phyloP scores from a whole-genome alignment of 2,329 filamentous ascomycete species.

The Tympanopsis confertula region DNA sequence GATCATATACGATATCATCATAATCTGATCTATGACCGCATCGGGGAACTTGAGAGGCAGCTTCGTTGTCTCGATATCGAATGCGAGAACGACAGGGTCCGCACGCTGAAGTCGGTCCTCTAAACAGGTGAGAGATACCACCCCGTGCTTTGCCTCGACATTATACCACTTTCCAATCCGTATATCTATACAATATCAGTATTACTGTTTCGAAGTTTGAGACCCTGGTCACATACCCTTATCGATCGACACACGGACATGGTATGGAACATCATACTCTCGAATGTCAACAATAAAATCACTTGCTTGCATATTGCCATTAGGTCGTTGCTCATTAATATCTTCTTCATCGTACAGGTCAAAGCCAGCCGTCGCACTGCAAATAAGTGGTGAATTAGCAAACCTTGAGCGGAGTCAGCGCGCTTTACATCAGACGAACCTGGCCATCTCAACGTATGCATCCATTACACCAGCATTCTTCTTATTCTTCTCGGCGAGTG shows the following conservation, averaged over 20 bases:
- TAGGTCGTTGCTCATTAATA: constrained; percentile 35
- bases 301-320: constrained; percentile 80
- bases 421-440: constrained; percentile 36
- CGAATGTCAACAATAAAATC: constrained; percentile 97
- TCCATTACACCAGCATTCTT: constrained; percentile 96
- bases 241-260: constrained; percentile 96
- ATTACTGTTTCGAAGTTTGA: neutral
- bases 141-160: constrained; percentile 85
- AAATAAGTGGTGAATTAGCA: constrained; percentile 6
- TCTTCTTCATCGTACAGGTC: constrained; percentile 88
- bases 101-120: constrained; percentile 81
- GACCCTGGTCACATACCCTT: constrained; percentile 17
- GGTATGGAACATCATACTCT: constrained; percentile 98
- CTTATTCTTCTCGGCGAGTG: constrained; percentile 90
- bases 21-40: constrained; percentile 85
- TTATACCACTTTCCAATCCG: constrained; percentile 95
- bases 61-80: constrained; percentile 96
- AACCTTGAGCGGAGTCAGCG: constrained; percentile 5
- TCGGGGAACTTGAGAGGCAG: constrained; percentile 94
- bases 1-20: constrained; percentile 99
- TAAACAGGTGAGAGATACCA: constrained; percentile 71
- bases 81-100: constrained; percentile 97
- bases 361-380: constrained; percentile 66
- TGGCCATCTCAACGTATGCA: constrained; percentile 91
- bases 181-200: constrained; percentile 44